Evolutionary conservation across 768 basidiomycete genomes (phyloP).

Genomic region (Boletus sp.): DNA sequence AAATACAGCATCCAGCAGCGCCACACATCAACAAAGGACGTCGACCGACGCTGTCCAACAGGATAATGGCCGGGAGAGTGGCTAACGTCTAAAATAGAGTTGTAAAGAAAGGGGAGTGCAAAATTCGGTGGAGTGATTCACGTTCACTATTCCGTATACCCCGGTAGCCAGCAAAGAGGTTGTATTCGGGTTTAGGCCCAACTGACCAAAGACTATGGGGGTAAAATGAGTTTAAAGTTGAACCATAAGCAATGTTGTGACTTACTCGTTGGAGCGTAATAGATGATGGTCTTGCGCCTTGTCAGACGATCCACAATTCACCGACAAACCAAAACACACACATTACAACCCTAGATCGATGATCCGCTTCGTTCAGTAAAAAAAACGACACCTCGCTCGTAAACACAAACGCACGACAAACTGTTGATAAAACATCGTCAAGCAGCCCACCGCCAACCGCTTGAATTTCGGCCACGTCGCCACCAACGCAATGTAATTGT

Average conservation of each 20-base stretch:
- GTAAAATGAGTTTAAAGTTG: slow-evolving; percentile 15
- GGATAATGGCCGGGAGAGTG: slow-evolving; percentile 35
- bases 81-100: slow-evolving; percentile 26
- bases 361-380: neutral
- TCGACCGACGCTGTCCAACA: slow-evolving; percentile 38
- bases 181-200: slow-evolving; percentile 39
- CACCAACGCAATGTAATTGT: slow-evolving; percentile 25
- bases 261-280: slow-evolving; percentile 25
- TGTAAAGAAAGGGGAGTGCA: neutral
- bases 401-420: slow-evolving; percentile 25
- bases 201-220: slow-evolving; percentile 36
- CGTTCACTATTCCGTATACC: slow-evolving; percentile 37
- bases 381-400: neutral
- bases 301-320: slow-evolving; percentile 1
- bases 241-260: neutral
- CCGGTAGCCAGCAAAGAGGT: slow-evolving; percentile 42
- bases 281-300: slow-evolving; percentile 25
- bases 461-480: slow-evolving; percentile 32
- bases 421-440: slow-evolving; percentile 34
- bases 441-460: slow-evolving; percentile 27
- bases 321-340: slow-evolving; percentile 8
- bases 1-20: slow-evolving; percentile 32
- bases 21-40: slow-evolving; percentile 40
- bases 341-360: slow-evolving; percentile 25
- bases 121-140: slow-evolving; percentile 1